Conservation (phyloP, 1,139 yeast genomes). For the Kodamaea arcana region DNA sequence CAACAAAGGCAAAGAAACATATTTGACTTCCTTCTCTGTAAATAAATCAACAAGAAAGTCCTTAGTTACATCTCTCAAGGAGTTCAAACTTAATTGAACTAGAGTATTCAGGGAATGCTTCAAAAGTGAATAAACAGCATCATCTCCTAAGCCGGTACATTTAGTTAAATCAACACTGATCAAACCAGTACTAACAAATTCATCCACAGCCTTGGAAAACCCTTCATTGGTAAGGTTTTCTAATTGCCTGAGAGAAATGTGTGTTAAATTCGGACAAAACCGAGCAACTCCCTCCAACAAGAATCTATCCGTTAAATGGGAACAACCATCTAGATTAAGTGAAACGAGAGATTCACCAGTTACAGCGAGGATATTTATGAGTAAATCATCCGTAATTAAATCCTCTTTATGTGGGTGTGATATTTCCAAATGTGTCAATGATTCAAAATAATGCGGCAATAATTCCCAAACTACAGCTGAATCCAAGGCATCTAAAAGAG, state of each 20-base stretch:
- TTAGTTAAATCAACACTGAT: slow-evolving; percentile 59
- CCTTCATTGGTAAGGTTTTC: slow-evolving; percentile 69
- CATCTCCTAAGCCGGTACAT: slow-evolving; percentile 62
- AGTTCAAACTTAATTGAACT: slow-evolving; percentile 67
- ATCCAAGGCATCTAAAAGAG: slow-evolving; percentile 69
- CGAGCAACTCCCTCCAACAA: slow-evolving; percentile 56
- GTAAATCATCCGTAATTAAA: slow-evolving; percentile 64
- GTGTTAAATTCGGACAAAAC: slow-evolving; percentile 52
- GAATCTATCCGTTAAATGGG: slow-evolving; percentile 62
- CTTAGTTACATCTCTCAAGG: slow-evolving; percentile 55
- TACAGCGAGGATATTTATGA: slow-evolving; percentile 58
- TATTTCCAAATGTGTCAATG: slow-evolving; percentile 57
- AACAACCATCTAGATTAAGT: slow-evolving; percentile 68
- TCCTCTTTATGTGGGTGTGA: slow-evolving; percentile 66
- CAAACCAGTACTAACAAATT: slow-evolving; percentile 57
- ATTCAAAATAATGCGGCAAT: slow-evolving; percentile 59
- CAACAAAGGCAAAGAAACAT: slow-evolving; percentile 44
- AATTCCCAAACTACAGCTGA: slow-evolving; percentile 55
- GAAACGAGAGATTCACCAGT: slow-evolving; percentile 59
- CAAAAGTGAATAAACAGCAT: slow-evolving; percentile 55
- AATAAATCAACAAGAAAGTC: slow-evolving; percentile 44
- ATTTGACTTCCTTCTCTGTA: slow-evolving; percentile 27
- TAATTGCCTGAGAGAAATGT: slow-evolving; percentile 49
- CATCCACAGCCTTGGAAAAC: slow-evolving; percentile 50
- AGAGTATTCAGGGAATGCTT: slow-evolving; percentile 64